Evolutionary conservation across 1,284 basidiomycete species (phyloP), one percentile per base, ranked within the genome.

Genomic region (Marasmius tenuissimus): DNA sequence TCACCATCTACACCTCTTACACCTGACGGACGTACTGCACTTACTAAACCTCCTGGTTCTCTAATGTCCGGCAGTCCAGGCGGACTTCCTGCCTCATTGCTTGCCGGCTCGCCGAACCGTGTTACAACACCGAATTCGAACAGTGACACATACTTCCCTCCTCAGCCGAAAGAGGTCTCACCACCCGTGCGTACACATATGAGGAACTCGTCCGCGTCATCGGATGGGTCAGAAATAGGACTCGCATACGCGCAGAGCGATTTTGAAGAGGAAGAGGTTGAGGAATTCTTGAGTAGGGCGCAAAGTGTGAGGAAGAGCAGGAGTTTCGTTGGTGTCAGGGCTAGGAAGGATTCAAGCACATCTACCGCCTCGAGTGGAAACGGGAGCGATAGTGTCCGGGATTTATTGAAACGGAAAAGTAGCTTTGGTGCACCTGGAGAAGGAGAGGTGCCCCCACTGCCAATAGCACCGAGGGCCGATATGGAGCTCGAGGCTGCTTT

Each of bases 131-230:
- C 14, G 35, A 38, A 38, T 38, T 16, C 20, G 57, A 78, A 76
- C n/a, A 12, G 12, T n/a, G 40, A 42, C n/a, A n/a, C 40, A 42
- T 42, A 42, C 40, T 42, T 42, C 40, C 70, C 58, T 67, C 72
- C 38, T 69, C 65, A 47, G 79, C 80, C 40, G 11, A 34, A 37
- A 38, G 10, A 8, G 14, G 16, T 18, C 1, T 27, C 34, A 12
- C 52, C 6, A 18, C 52, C 6, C 10, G 16, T 5, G 35, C 50
- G 20, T 27, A 35, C n/a, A 16, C 34, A 54, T 16, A 18, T 16
- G 4, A 37, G 14, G 14, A 38, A 37, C 34, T 38, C 34, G 16
- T 38, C 52, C 20, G 38, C 34, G 10, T 34, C 27, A 9, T 54
- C 52, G n/a, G 37, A 37, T 20, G 35, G 52, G n/a, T 54, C 52